Percentiles rank a stretch among this genome's conserved stretches.
Conservation (phyloP, 208 protist genomes). For the Endotrypanum monterogeii region DNA sequence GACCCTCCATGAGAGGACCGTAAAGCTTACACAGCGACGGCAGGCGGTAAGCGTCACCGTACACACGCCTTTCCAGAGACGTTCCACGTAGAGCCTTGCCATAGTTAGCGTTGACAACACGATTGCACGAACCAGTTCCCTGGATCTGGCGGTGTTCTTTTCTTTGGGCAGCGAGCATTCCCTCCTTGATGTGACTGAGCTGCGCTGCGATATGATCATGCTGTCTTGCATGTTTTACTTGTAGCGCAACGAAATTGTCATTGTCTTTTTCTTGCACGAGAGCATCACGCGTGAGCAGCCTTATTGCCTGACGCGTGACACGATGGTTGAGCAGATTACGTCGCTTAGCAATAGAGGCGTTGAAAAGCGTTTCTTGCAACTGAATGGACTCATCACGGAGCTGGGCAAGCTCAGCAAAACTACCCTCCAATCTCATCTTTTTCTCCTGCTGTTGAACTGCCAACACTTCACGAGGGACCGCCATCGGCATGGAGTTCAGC, state of each 20-base stretch:
- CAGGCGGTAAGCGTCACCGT: slow-evolving; percentile 46
- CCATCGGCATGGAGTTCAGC: slow-evolving; percentile 39
- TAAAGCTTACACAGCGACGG: slow-evolving; percentile 72
- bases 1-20: slow-evolving; percentile 35
- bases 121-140: slow-evolving; percentile 25
- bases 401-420: slow-evolving; percentile 37
- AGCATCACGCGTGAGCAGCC: slow-evolving; percentile 15
- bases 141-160: slow-evolving; percentile 38
- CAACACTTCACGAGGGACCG: slow-evolving; percentile 27
- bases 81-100: slow-evolving; percentile 49
- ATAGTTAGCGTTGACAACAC: slow-evolving; percentile 23
- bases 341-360: slow-evolving; percentile 6
- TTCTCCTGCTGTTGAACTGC: slow-evolving; percentile 38
- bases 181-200: slow-evolving; percentile 49
- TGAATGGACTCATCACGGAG: slow-evolving; percentile 24
- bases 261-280: slow-evolving; percentile 23
- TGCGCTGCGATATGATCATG: slow-evolving; percentile 25
- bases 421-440: slow-evolving; percentile 31
- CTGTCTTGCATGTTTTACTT: slow-evolving; percentile 6
- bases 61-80: slow-evolving; percentile 44
- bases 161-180: slow-evolving; percentile 60
- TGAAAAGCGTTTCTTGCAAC: slow-evolving; percentile 7
- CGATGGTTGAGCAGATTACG: slow-evolving; percentile 21
- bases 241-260: slow-evolving; percentile 13
- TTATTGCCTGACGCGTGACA: slow-evolving; percentile 11